Evolutionary conservation across 352 stramenopile genomes (phyloP), one percentile per base, ranked within the genome.

Genomic region (Pythium coloratum): DNA sequence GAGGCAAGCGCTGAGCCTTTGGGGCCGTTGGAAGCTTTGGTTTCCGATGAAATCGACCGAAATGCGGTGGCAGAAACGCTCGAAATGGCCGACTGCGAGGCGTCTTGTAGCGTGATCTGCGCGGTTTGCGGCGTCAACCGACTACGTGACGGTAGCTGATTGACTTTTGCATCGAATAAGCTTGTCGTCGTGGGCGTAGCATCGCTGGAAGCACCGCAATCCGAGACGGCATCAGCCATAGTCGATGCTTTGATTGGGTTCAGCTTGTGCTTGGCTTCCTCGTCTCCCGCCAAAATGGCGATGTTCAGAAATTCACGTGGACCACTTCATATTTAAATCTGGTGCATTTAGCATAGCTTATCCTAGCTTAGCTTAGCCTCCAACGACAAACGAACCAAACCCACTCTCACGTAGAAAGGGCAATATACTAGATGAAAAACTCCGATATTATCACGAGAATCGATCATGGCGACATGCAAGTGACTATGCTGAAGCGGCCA

Each of bases 71-170:
- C 28, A 28, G 36, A 13, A 20, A 38, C 18, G 12, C 34, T 54
- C 4, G 9, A 53, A 16, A 14, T 59, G 20, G 18, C 4, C 16
- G 18, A 51, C 59, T 44, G 38, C 26, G 47, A 42, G 47, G 59
- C 24, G 47, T 30, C 51, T 20, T 47, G 2, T 7, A 58, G 59
- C 49, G 33, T 38, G 47, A 59, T 50, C 32, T 40, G 50, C 10
- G 49, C 32, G 20, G 59, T 30, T 34, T 54, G 20, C 3, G 59
- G 47, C 32, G 47, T 59, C 49, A 66, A 54, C 1, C 33, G 34
- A 7, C 28, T 44, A 28, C 20, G 20, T 32, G 5, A 13, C 18
- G 49, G 34, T 59, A 66, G 47, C 7, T 12, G 8, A 26, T 20
- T 6, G 14, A 42, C 16, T 54, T 1, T 0, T 42, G 20, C 28